These are phyloP conservation scores for Phialophora macrospora DNA, from an alignment of 2,329 filamentous ascomycete species.

Conservation along the genomic window DNA sequence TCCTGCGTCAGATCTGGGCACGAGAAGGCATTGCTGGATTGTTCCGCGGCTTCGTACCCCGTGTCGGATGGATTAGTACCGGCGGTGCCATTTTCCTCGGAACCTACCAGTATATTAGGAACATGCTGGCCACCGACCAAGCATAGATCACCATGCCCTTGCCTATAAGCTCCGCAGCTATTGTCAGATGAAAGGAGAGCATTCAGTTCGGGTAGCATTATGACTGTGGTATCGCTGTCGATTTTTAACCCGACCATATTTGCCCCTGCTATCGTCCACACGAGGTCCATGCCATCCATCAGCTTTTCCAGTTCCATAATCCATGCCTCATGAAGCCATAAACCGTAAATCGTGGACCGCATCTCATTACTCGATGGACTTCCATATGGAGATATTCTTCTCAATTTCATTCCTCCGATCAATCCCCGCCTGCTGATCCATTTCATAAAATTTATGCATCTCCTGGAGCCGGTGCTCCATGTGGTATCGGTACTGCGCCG, in stretches of 20 bases:
- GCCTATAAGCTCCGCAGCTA: too few relatives aligned
- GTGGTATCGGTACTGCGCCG: slow-evolving; percentile 62
- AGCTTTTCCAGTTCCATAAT: slow-evolving; percentile 2
- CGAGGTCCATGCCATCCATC: not conserved
- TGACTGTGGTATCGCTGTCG: not conserved
- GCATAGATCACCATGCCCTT: not conserved
- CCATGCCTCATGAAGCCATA: slow-evolving; percentile 7
- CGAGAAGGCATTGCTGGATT: slow-evolving; percentile 54
- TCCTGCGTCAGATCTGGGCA: slow-evolving; percentile 68
- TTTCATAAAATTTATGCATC: slow-evolving; percentile 58
- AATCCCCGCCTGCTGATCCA: slow-evolving; percentile 65
- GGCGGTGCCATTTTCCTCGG: slow-evolving; percentile 94
- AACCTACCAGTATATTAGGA: slow-evolving; percentile 72
- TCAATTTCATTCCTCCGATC: slow-evolving; percentile 54
- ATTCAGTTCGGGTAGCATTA: not conserved
- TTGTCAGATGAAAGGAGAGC: not conserved
- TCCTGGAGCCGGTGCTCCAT: slow-evolving; percentile 65
- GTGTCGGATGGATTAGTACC: slow-evolving; percentile 92
- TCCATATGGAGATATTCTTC: slow-evolving; percentile 59
- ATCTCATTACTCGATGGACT: slow-evolving; percentile 34
- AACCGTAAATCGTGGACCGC: slow-evolving; percentile 14
- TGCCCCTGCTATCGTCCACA: not conserved
- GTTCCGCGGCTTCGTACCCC: slow-evolving; percentile 67
- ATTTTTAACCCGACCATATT: not conserved
- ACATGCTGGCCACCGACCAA: slow-evolving; percentile 1